These are phyloP conservation scores for Beauveria scarabaeidicola DNA, from an alignment of 2,329 filamentous ascomycete genomes.

Conservation along the genomic window DNA sequence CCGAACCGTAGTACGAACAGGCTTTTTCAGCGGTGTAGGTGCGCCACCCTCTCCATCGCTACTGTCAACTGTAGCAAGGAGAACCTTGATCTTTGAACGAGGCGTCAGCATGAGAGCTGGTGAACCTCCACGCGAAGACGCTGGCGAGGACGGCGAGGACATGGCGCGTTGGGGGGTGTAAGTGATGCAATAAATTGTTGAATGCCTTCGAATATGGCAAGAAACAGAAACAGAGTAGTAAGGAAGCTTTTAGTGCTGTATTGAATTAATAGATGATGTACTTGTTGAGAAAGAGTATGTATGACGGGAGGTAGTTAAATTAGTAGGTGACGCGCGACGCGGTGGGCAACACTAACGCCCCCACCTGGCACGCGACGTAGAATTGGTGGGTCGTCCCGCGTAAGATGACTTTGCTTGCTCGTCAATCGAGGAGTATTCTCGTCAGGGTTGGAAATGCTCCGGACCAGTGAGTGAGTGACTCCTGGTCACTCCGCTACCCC, in stretches of 20 bases:
- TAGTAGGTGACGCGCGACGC: conserved; percentile 8
- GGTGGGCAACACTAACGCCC: background rate
- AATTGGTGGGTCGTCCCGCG: background rate
- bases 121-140: conserved; percentile 31
- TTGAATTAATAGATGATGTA: background rate
- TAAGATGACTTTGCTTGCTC: background rate
- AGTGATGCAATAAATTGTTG: background rate
- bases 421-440: background rate
- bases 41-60: conserved; percentile 36
- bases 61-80: conserved; percentile 42
- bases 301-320: background rate
- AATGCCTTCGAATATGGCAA: background rate
- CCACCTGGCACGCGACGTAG: conserved; percentile 4
- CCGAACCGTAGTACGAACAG: conserved; percentile 14
- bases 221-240: background rate
- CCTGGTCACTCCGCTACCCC: no score
- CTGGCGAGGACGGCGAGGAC: conserved; percentile 36
- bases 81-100: conserved; percentile 45
- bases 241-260: background rate
- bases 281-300: background rate
- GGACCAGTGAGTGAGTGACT: no score
- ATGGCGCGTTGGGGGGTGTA: background rate
- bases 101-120: conserved; percentile 39
- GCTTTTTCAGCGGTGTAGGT: conserved; percentile 16
- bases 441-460: no score